Evolutionary conservation across 192 early-diverging fungal genomes (phyloP), one percentile per base, ranked within the genome.

Genomic region (Rhizoclosmatium globosum): DNA sequence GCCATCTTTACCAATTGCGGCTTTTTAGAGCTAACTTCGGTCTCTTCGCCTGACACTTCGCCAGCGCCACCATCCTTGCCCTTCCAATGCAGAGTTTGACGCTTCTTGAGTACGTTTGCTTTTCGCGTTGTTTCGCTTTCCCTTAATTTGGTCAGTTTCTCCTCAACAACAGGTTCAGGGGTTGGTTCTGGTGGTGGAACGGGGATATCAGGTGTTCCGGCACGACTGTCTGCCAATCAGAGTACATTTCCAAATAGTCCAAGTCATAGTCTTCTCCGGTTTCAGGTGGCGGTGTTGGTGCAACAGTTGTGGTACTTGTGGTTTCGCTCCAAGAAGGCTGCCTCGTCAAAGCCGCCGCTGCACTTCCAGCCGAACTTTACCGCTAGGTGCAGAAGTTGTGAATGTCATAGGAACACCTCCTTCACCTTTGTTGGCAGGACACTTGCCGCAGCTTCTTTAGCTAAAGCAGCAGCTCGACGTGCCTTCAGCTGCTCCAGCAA

Each of bases 161-260:
- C 65, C 38, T 56, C 58, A 41, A 71, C 74, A 43, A 71, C 77
- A 42, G 83, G 78, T 47, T 69, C 79, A 50, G 79, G 69, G 7
- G 68, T 43, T 64, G 82, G 82, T 62, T 80, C 80, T 50, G 82
- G 82, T 79, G 79, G 77, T 47, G 84, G 83, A 3, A 81, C 71
- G 38, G 81, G 81, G 46, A 81, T 81, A 42, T 73, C 71, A 45
- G 81, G 81, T 39, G 78, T 43, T 17, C 17, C 57, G 21, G 17
- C 57, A 2, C 57, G 57, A 4, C 57, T 17, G 21, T 31, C 31
- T 31, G 31, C 23, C 19, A 62, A 39, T 62, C 60, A 7, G 60
- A 62, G 56, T 71, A 71, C 69, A 71, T 71, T 3, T 71, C 69
- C 46, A 71, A 41, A 56, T 71, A 71, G 56, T 71, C 69, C 38